Conservation (phyloP, 352 stramenopile genomes). For the Globisporangium spiculum region DNA sequence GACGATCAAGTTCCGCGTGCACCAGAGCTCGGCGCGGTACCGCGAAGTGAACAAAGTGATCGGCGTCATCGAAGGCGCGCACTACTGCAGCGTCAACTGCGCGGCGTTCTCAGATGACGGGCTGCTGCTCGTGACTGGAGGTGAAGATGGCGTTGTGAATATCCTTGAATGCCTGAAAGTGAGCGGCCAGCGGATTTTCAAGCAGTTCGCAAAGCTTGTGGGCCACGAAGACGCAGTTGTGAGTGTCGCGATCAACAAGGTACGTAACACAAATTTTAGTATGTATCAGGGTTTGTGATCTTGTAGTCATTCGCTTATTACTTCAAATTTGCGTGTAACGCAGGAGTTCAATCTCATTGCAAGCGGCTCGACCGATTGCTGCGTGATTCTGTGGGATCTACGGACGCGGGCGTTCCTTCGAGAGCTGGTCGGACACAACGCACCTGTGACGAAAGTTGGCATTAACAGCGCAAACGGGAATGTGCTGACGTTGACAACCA, state of each 20-base stretch:
- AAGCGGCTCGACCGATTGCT: conserved; percentile 54
- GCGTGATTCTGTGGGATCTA: conserved; percentile 70
- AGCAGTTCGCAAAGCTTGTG: conserved; percentile 64
- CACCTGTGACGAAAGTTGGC: conserved; percentile 44
- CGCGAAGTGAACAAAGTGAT: conserved; percentile 68
- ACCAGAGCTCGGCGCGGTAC: conserved; percentile 48
- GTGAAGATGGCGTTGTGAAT: conserved; percentile 69
- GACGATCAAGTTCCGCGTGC: conserved; percentile 60
- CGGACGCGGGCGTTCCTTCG: conserved; percentile 53
- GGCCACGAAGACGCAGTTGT: conserved; percentile 59
- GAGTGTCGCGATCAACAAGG: conserved; percentile 69
- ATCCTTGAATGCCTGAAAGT: conserved; percentile 64
- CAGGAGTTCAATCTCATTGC: conserved; percentile 68
- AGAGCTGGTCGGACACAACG: conserved; percentile 52
- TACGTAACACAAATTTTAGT: conserved; percentile 1
- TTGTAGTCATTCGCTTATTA: background rate
- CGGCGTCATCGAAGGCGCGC: conserved; percentile 60
- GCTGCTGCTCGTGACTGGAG: conserved; percentile 53
- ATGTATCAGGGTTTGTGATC: background rate
- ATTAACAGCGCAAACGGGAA: conserved; percentile 76
- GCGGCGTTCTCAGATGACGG: conserved; percentile 61
- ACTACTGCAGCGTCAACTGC: conserved; percentile 55
- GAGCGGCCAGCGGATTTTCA: conserved; percentile 58
- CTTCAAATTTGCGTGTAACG: background rate
- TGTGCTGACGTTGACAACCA: conserved; percentile 44